Percentiles rank a stretch among this genome's conserved stretches.
Conservation (phyloP, 495 filamentous ascomycete genomes). For the Aspergillus homomorphus region DNA sequence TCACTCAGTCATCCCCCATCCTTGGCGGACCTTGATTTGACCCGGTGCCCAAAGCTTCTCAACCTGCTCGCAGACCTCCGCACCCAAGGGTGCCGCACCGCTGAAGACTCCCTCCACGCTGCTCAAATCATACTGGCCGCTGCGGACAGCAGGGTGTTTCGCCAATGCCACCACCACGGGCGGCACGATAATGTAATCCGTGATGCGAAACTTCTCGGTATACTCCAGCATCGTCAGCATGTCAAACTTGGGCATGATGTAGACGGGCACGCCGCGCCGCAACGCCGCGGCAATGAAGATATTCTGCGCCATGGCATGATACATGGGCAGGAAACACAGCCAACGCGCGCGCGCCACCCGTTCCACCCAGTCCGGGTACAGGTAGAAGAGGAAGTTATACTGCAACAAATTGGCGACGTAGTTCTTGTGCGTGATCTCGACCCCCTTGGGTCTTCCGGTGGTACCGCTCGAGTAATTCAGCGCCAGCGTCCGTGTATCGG, state of each 20-base stretch:
- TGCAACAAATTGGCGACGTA: conserved; percentile 69
- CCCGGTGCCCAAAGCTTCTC: conserved; percentile 56
- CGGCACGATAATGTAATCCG: conserved; percentile 58
- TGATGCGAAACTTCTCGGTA: conserved; percentile 67
- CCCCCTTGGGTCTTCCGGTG: conserved; percentile 81
- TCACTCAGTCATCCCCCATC: conserved; percentile 82
- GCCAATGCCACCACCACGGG: conserved; percentile 70
- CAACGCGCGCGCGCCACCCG: conserved; percentile 32
- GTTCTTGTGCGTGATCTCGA: conserved; percentile 71
- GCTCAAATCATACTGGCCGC: conserved; percentile 63
- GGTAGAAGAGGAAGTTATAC: conserved; percentile 42
- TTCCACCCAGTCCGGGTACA: conserved; percentile 46
- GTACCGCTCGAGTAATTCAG: conserved; percentile 78
- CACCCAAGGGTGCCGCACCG: conserved; percentile 63
- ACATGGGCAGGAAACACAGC: conserved; percentile 69
- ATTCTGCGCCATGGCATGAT: conserved; percentile 61
- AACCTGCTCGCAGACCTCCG: conserved; percentile 59
- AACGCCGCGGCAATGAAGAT: conserved; percentile 44
- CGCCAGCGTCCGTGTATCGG: conserved; percentile 42
- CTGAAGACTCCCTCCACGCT: conserved; percentile 54
- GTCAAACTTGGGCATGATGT: conserved; percentile 73
- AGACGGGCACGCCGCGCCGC: conserved; percentile 48
- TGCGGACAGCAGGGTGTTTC: conserved; percentile 60
- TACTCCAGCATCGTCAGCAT: conserved; percentile 66
- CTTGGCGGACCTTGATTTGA: conserved; percentile 64